Conservation (phyloP, 2,329 filamentous ascomycete genomes). For the Huntiella savannae region DNA sequence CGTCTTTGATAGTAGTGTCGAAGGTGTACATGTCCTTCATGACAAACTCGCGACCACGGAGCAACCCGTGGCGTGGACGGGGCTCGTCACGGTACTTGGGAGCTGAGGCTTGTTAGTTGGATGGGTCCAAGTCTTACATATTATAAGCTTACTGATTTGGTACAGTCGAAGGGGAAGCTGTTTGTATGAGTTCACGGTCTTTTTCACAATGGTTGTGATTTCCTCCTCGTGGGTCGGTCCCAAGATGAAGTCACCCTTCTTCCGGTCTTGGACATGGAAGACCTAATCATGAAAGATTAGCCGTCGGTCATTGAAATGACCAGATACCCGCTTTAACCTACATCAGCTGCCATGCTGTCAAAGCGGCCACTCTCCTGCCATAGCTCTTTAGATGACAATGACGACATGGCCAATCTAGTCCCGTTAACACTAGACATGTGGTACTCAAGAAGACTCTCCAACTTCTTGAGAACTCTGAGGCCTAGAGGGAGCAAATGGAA, state of each 20-base stretch:
- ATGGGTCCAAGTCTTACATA: background rate
- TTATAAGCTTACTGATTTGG: conserved; percentile 49
- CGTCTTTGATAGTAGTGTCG: conserved; percentile 47
- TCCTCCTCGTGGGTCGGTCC: conserved; percentile 95
- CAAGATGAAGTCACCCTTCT: conserved; percentile 53
- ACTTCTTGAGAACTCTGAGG: conserved; percentile 68
- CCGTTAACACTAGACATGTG: conserved; percentile 74
- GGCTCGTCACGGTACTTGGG: conserved; percentile 91
- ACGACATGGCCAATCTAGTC: conserved; percentile 65
- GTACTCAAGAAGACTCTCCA: conserved; percentile 69
- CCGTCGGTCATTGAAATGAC: background rate
- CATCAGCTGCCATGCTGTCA: conserved; percentile 53
- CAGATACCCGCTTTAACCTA: conserved; percentile 18
- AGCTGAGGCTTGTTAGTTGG: conserved; percentile 26
- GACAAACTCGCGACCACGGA: conserved; percentile 76
- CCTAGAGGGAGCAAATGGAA: conserved; percentile 86
- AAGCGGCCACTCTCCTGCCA: conserved; percentile 75
- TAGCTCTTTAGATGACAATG: conserved; percentile 64
- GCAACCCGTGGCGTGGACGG: conserved; percentile 67
- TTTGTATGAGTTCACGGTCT: conserved; percentile 61
- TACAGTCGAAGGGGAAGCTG: conserved; percentile 74
- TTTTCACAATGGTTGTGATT: conserved; percentile 64
- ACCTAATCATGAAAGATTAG: conserved; percentile 30
- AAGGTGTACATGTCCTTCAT: conserved; percentile 99
- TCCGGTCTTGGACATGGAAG: conserved; percentile 64